Conservation (phyloP, 2,329 filamentous ascomycete genomes). For the Atkinsonella hypoxylon region DNA sequence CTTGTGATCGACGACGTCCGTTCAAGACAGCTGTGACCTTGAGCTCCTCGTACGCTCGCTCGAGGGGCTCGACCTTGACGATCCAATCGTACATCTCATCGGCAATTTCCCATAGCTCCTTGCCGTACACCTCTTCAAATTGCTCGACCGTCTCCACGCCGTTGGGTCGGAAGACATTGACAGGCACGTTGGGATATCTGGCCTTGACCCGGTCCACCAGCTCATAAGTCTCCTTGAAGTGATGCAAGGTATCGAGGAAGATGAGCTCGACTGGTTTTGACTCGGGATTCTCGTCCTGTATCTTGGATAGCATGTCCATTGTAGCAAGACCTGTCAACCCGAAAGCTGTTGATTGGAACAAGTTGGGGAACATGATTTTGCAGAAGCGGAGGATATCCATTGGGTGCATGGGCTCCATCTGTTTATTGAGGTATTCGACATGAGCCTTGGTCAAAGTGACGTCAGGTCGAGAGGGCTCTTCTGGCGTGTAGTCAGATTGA, state of each 20-base stretch:
- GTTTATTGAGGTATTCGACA: slow-evolving; percentile 79
- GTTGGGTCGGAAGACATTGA: slow-evolving; percentile 85
- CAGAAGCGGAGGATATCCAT: slow-evolving; percentile 89
- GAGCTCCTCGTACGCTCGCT: slow-evolving; percentile 80
- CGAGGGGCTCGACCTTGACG: slow-evolving; percentile 93
- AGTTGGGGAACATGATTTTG: slow-evolving; percentile 76
- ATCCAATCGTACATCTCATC: slow-evolving; percentile 91
- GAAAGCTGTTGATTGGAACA: slow-evolving; percentile 80
- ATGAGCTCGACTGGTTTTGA: slow-evolving; percentile 52
- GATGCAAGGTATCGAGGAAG: slow-evolving; percentile 76
- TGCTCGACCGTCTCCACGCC: slow-evolving; percentile 60
- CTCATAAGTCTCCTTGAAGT: slow-evolving; percentile 66
- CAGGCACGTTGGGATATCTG: slow-evolving; percentile 63
- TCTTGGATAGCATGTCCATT: slow-evolving; percentile 73
- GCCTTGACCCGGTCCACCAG: slow-evolving; percentile 63
- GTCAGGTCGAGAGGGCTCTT: slow-evolving; percentile 45
- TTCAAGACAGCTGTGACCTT: slow-evolving; percentile 85
- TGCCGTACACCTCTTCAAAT: slow-evolving; percentile 73
- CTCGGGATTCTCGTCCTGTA: slow-evolving; percentile 50
- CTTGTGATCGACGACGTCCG: slow-evolving; percentile 82
- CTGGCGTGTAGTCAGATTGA: slow-evolving; percentile 27
- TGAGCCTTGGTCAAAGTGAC: slow-evolving; percentile 81
- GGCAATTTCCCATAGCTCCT: slow-evolving; percentile 72
- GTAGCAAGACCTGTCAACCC: slow-evolving; percentile 71
- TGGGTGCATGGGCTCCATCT: slow-evolving; percentile 77